Evolutionary conservation across 225 moss, liverwort and hornwort species (phyloP).

Genomic region (Physcomitrium patens): DNA sequence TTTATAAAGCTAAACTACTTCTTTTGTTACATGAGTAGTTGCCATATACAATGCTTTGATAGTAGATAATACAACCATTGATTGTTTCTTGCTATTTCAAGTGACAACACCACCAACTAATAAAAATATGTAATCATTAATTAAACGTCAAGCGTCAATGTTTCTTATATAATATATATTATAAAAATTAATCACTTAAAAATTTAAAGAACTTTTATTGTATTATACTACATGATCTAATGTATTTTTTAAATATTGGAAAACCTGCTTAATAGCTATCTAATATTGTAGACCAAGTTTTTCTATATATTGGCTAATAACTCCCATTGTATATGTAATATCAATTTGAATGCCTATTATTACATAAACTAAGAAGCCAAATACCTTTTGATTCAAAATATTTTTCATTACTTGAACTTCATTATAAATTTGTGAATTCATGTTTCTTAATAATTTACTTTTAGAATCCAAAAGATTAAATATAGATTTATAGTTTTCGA

Average conservation of each 20-base stretch:
- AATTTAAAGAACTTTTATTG: not conserved
- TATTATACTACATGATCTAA: not conserved
- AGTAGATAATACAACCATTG: not conserved
- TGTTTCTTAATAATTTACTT: too few species aligned
- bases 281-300: not conserved
- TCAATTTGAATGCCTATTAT: too few species aligned
- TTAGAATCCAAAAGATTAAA: too few species aligned
- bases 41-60: not conserved
- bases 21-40: too few species aligned
- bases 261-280: not conserved
- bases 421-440: too few species aligned
- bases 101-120: not conserved
- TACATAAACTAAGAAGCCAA: too few species aligned
- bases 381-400: too few species aligned
- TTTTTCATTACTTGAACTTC: too few species aligned
- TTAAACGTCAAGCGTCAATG: slow-evolving; percentile 9
- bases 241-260: not conserved
- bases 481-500: too few species aligned
- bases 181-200: not conserved
- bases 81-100: not conserved
- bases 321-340: too few species aligned
- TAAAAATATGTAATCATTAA: not conserved
- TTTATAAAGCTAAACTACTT: too few species aligned
- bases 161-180: slow-evolving; percentile 13
- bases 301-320: not conserved